Conservation (phyloP, 768 basidiomycete species). For the Porpolomopsis calyptriformis region DNA sequence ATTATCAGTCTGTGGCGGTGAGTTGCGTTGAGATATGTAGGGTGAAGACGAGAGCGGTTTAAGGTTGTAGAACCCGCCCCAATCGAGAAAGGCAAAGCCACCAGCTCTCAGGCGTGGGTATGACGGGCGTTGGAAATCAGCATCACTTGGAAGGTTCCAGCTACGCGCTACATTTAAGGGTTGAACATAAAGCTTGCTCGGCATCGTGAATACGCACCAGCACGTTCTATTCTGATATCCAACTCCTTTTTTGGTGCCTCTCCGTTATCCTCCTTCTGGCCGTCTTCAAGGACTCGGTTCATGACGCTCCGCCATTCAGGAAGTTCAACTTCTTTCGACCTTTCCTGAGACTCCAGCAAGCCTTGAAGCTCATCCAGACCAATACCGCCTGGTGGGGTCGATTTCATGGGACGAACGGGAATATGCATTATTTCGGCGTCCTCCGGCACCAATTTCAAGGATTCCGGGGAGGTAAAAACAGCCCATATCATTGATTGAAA, state of each 20-base stretch:
- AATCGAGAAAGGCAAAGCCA: constrained; percentile 8
- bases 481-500: constrained; percentile 36
- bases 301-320: constrained; percentile 2
- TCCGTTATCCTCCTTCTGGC: constrained; percentile 3
- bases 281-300: constrained; percentile 2
- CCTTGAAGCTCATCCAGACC: constrained; percentile 25
- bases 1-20: background rate
- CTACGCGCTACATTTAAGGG: background rate
- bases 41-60: constrained; percentile 1
- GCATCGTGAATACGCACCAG: constrained; percentile 4
- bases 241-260: constrained; percentile 1
- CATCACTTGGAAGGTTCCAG: background rate
- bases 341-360: background rate
- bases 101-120: background rate
- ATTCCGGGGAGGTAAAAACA: constrained; percentile 35
- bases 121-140: background rate
- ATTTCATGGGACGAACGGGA: constrained; percentile 14
- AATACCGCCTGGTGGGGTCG: constrained; percentile 21
- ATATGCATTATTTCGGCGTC: constrained; percentile 19
- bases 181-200: background rate
- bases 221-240: constrained; percentile 6
- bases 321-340: background rate
- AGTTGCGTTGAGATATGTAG: too few relatives aligned
- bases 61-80: constrained; percentile 9
- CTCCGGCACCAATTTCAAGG: constrained; percentile 27